Evolutionary conservation across 108 stramenopile species (phyloP), one percentile per base, ranked within the genome.

Genomic region (Stephanodiscus triporus): DNA sequence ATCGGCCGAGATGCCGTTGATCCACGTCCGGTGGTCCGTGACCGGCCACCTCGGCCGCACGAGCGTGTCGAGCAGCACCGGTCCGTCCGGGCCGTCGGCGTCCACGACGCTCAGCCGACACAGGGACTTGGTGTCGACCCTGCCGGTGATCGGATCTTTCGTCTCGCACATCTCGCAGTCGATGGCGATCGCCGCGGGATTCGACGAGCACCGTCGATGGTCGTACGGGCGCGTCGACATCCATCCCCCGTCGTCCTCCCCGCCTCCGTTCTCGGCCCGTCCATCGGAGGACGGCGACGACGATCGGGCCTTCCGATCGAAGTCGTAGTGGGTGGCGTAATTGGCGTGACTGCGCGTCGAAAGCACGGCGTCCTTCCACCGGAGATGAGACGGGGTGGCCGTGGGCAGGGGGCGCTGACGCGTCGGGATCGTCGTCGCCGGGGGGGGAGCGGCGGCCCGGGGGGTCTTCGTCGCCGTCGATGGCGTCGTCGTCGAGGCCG

Each of bases 131-230:
- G 77, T 60, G 66, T 97, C 86, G 20, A 66, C 83, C 53, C 56
- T 68, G 23, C 88, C 91, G 16, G 93, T 88, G 14, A 93, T 84
- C 16, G 97, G 96, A 75, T 99, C 97, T 53, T 80, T 66, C 6
- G 91, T 92, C 61, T 97, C 96, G 71, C 97, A 98, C 98, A 99
- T 99, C 84, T 99, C 98, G 72, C 98, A 99, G 75, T 98, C 98
- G 57, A 99, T 91, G 36, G 98, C 98, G 55, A 99, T 85, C 19
- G 89, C 91, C 54, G 93, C 90, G 11, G 98, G 96, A 49, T 93
- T 92, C 49, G 60, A 66, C 27, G 53, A 75, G 77, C 93, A 94
- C 4, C 43, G 13, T 89, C 88, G 88, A 6, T 42, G 23, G 13
- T 90, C 97, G 77, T 82, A 95, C 11, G 91, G 89, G 34, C 84